phyloP scores from a whole-genome alignment of 2,329 filamentous ascomycete genomes.

The Colletotrichum karsti region DNA sequence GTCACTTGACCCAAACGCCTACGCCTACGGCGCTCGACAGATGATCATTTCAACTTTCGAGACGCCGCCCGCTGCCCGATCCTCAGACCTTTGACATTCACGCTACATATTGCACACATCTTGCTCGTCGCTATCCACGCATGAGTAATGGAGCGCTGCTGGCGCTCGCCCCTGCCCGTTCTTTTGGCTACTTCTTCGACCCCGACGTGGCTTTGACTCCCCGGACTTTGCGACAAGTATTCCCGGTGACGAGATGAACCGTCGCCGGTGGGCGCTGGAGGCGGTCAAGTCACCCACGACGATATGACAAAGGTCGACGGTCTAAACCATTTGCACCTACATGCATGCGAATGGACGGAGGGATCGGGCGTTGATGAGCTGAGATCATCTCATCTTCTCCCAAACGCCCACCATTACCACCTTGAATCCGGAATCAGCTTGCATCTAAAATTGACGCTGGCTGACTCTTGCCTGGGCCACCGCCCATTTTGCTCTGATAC shows the following conservation, averaged over 20 bases:
- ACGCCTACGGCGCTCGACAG: conserved; percentile 25
- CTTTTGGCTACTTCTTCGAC: background rate
- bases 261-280: background rate
- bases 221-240: background rate
- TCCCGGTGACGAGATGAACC: conserved; percentile 7
- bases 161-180: background rate
- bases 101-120: conserved; percentile 13
- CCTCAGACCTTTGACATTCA: conserved; percentile 15
- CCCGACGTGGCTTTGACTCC: conserved; percentile 17
- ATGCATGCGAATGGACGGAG: conserved; percentile 8
- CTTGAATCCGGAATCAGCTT: conserved; percentile 15
- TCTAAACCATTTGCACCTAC: background rate
- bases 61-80: conserved; percentile 21
- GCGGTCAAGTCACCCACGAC: background rate
- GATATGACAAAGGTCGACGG: conserved; percentile 1
- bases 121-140: conserved; percentile 8
- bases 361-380: conserved; percentile 19
- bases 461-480: conserved; percentile 23
- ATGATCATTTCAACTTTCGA: conserved; percentile 7
- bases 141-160: conserved; percentile 19
- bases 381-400: conserved; percentile 21
- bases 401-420: conserved; percentile 1
- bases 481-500: conserved; percentile 3
- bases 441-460: conserved; percentile 27
- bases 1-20: conserved; percentile 22